A percentile compares a stretch with the other conserved stretches of the same genome.
Conservation (phyloP, 306 rosid species). For the Mimosa bimucronata region DNA sequence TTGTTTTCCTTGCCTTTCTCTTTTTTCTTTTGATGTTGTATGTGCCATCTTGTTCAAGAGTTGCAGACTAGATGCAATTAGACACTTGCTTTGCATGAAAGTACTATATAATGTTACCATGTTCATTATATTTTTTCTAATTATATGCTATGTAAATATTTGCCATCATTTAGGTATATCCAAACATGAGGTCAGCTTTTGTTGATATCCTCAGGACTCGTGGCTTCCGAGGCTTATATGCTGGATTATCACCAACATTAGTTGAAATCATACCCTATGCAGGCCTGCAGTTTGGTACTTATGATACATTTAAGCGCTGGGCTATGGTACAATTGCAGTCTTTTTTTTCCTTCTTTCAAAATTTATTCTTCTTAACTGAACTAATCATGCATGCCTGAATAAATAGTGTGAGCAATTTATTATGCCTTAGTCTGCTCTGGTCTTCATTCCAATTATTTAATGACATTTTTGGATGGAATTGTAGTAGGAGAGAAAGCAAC, state of each 20-base stretch:
- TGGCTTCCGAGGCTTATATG: conserved; percentile 83
- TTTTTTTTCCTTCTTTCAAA: background rate
- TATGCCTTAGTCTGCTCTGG: conserved; percentile 17
- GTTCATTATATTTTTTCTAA: background rate
- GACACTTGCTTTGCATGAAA: background rate
- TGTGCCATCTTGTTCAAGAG: background rate
- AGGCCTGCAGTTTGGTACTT: conserved; percentile 94
- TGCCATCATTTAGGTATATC: conserved; percentile 69
- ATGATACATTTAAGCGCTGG: conserved; percentile 94
- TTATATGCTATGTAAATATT: conserved; percentile 22
- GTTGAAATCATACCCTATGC: conserved; percentile 99
- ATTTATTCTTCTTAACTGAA: conserved; percentile 22
- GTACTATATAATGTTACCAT: background rate
- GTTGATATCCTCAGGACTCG: conserved; percentile 67
- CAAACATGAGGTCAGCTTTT: conserved; percentile 86
- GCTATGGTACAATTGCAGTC: conserved; percentile 60
- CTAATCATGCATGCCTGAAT: conserved; percentile 23
- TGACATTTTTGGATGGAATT: conserved; percentile 17
- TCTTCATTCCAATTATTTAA: conserved; percentile 16
- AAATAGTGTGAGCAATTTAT: background rate
- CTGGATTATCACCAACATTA: conserved; percentile 94
- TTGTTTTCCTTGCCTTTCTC: conserved; percentile 1
- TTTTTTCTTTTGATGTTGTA: background rate
- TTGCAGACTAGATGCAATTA: background rate
- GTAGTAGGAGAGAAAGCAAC: conserved; percentile 5